Percentiles rank a stretch among this genome's conserved stretches.
Evolutionary conservation across 495 filamentous ascomycete genomes (phyloP).

Genomic region (Neurospora sublineolata): DNA sequence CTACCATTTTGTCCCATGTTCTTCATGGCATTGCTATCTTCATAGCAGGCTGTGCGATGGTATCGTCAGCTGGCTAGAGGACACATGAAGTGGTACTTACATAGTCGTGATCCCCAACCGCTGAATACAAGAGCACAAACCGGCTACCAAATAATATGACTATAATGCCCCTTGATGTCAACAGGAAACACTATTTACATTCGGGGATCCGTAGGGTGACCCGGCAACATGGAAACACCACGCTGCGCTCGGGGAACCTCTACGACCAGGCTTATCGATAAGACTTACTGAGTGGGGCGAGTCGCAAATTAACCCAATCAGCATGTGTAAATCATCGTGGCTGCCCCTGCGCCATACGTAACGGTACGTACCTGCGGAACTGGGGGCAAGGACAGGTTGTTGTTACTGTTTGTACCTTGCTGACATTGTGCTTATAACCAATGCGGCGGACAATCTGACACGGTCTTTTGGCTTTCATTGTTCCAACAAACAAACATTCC

Average conservation of each 20-base stretch:
- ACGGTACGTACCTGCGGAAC: neutral
- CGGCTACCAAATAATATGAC: neutral
- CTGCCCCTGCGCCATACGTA: neutral
- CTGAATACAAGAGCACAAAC: neutral
- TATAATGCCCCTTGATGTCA: neutral
- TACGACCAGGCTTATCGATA: neutral
- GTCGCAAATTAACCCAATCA: neutral
- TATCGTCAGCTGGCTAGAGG: neutral
- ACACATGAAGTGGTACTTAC: neutral
- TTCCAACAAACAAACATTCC: conserved; percentile 9
- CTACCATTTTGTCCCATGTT: neutral
- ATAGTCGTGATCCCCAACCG: neutral
- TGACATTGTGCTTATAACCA: neutral
- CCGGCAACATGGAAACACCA: neutral
- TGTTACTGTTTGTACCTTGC: conserved; percentile 1
- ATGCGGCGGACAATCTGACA: neutral
- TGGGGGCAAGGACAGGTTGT: neutral
- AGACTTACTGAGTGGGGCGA: neutral
- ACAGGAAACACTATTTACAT: neutral
- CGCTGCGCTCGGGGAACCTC: neutral
- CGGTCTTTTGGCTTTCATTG: neutral
- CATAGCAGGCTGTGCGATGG: neutral
- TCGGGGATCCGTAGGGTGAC: neutral
- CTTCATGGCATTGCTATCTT: neutral
- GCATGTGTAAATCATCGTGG: neutral